phyloP scores from a whole-genome alignment of 2,329 filamentous ascomycete species.

The Tolypocladium cylindrosporum region DNA sequence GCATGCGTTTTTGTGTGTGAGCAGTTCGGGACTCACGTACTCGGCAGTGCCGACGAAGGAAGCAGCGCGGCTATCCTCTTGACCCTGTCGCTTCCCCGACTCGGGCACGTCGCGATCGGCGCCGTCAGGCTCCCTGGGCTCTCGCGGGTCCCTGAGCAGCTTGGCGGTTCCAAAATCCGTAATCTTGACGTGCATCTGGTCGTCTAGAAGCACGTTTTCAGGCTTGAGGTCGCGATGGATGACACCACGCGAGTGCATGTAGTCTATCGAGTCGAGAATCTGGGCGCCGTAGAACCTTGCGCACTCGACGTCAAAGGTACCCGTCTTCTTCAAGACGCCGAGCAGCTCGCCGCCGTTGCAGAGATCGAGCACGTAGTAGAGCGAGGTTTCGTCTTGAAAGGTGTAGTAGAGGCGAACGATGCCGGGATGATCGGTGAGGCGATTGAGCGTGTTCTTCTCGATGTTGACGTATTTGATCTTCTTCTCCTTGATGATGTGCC shows the following conservation, averaged over 20 bases:
- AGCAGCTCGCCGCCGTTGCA: constrained; percentile 87
- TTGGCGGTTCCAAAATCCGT: constrained; percentile 99
- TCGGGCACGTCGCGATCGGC: constrained; percentile 26
- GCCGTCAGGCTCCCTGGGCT: constrained; percentile 30
- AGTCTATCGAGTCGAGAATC: constrained; percentile 91
- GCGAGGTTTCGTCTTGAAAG: constrained; percentile 89
- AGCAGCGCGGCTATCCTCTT: constrained; percentile 65
- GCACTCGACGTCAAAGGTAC: constrained; percentile 91
- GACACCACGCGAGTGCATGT: constrained; percentile 94
- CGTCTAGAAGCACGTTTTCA: constrained; percentile 90
- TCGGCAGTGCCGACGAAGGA: constrained; percentile 98
- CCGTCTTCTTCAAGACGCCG: constrained; percentile 86
- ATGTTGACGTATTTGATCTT: constrained; percentile 99
- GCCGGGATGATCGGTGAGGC: constrained; percentile 90
- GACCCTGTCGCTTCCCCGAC: constrained; percentile 23
- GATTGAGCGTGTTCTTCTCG: constrained; percentile 94
- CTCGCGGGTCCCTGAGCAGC: constrained; percentile 46
- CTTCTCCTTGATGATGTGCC: constrained; percentile 99
- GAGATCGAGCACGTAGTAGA: constrained; percentile 94
- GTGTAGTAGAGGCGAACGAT: constrained; percentile 97
- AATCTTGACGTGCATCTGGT: constrained; percentile 96
- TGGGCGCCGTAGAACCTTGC: constrained; percentile 90
- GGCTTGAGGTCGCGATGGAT: constrained; percentile 96
- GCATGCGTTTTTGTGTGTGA: constrained; percentile 93
- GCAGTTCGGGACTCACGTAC: constrained; percentile 94